A percentile compares a stretch with the other conserved stretches of the same genome.
These are phyloP conservation scores for Mortierella antarctica DNA, from an alignment of 192 early-diverging fungal genomes.

Conservation along the genomic window DNA sequence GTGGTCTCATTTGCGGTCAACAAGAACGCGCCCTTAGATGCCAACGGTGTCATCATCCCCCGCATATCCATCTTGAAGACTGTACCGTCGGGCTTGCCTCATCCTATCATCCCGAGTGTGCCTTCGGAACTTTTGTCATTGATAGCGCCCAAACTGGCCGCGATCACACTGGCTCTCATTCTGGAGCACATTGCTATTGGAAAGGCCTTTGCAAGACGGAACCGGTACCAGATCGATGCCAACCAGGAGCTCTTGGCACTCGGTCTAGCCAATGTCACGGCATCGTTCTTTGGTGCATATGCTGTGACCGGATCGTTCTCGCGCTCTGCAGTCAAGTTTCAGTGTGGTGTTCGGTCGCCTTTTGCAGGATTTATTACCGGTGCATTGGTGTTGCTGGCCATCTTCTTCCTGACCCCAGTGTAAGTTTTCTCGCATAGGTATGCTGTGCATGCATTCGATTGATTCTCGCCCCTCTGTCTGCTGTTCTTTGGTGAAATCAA, in stretches of 20 bases:
- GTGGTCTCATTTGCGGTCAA: slow-evolving; percentile 78
- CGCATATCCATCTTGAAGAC: slow-evolving; percentile 75
- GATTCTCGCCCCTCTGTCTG: background rate
- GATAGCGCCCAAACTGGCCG: slow-evolving; percentile 64
- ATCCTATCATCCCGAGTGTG: slow-evolving; percentile 65
- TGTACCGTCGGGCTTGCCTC: slow-evolving; percentile 79
- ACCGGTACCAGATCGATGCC: slow-evolving; percentile 81
- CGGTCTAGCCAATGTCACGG: slow-evolving; percentile 86
- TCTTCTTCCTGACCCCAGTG: slow-evolving; percentile 82
- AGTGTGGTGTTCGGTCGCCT: slow-evolving; percentile 87
- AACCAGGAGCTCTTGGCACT: slow-evolving; percentile 93
- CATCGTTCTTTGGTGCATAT: slow-evolving; percentile 88
- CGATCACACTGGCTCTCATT: slow-evolving; percentile 78
- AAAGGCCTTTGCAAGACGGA: slow-evolving; percentile 87
- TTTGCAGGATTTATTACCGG: slow-evolving; percentile 82
- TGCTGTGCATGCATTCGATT: slow-evolving; percentile 1
- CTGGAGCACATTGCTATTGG: slow-evolving; percentile 95
- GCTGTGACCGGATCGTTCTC: slow-evolving; percentile 95
- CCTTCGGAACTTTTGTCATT: slow-evolving; percentile 58
- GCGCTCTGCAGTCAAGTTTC: slow-evolving; percentile 90
- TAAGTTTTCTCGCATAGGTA: slow-evolving; percentile 17
- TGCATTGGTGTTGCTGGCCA: slow-evolving; percentile 80
- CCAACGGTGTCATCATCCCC: slow-evolving; percentile 43
- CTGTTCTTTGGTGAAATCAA: background rate
- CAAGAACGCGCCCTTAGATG: slow-evolving; percentile 28